Evolutionary conservation across 345 rosid species (phyloP).

Genomic region (Gossypium anomalum): DNA sequence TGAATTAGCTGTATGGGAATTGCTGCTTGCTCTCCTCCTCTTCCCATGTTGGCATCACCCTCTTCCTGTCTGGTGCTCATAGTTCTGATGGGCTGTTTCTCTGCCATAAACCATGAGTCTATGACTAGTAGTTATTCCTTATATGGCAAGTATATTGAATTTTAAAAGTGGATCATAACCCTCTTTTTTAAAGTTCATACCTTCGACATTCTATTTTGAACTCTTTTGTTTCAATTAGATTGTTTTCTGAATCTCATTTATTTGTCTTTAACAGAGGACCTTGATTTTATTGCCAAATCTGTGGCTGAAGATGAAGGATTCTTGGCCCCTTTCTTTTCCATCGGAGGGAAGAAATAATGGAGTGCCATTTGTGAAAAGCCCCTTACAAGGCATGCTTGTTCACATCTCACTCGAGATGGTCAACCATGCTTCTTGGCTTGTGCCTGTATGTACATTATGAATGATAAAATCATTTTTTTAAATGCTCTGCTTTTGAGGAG

Average conservation of each 20-base stretch:
- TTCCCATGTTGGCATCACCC: background rate
- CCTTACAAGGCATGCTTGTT: background rate
- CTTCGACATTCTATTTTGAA: background rate
- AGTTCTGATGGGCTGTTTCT: background rate
- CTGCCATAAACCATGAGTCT: background rate
- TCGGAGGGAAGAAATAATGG: conserved; percentile 20
- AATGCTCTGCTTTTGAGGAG: conserved; percentile 21
- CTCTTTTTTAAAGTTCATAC: background rate
- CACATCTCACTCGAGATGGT: conserved; percentile 13
- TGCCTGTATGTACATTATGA: conserved; percentile 35
- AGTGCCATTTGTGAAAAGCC: conserved; percentile 14
- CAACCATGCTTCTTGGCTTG: conserved; percentile 13
- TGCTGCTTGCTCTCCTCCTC: background rate
- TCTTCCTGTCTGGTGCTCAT: background rate
- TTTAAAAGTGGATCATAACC: background rate
- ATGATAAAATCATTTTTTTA: background rate
- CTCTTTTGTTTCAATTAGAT: background rate
- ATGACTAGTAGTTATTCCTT: background rate
- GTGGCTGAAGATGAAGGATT: conserved; percentile 29
- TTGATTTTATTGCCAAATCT: conserved; percentile 30
- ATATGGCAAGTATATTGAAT: background rate
- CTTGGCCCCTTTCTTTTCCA: conserved; percentile 18
- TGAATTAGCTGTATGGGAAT: background rate
- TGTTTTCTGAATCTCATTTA: conserved; percentile 23
- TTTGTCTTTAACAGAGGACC: conserved; percentile 31